Evolutionary conservation across 2,329 filamentous ascomycete species (phyloP).

Genomic region (Sporothrix globosa): DNA sequence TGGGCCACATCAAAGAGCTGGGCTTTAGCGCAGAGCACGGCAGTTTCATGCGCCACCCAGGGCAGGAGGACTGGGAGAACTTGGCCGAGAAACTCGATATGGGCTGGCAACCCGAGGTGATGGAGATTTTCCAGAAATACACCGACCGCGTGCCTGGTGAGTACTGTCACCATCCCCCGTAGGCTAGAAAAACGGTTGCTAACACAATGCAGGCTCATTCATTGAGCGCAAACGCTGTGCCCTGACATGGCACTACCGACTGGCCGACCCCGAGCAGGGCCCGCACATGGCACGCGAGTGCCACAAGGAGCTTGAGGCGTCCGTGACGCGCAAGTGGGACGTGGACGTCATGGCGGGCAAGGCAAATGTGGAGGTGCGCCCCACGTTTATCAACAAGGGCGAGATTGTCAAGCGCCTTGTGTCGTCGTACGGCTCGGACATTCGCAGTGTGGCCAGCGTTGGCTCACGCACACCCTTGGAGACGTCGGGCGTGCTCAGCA

Average conservation of each 20-base stretch:
- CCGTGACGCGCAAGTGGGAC: conserved; percentile 77
- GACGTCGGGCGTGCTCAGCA: background rate
- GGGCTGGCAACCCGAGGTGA: conserved; percentile 86
- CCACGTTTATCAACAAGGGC: conserved; percentile 96
- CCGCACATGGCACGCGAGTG: conserved; percentile 78
- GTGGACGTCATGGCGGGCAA: conserved; percentile 97
- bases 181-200: background rate
- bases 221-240: conserved; percentile 94
- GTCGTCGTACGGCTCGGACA: conserved; percentile 64
- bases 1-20: conserved; percentile 85
- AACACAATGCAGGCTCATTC: conserved; percentile 70
- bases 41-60: conserved; percentile 86
- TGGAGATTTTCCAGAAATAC: conserved; percentile 83
- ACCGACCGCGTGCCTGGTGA: conserved; percentile 82
- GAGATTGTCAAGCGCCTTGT: conserved; percentile 88
- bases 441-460: conserved; percentile 40
- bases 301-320: conserved; percentile 76
- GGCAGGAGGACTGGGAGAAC: conserved; percentile 80
- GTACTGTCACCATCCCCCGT: conserved; percentile 40
- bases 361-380: conserved; percentile 95
- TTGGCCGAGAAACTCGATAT: conserved; percentile 85
- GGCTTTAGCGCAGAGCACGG: conserved; percentile 98
- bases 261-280: conserved; percentile 84
- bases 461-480: conserved; percentile 33
- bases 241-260: conserved; percentile 95